Percentiles rank a stretch among this genome's conserved stretches.
Conservation (phyloP, 805 yeast genomes). For the Metschnikowia santaceciliae region DNA sequence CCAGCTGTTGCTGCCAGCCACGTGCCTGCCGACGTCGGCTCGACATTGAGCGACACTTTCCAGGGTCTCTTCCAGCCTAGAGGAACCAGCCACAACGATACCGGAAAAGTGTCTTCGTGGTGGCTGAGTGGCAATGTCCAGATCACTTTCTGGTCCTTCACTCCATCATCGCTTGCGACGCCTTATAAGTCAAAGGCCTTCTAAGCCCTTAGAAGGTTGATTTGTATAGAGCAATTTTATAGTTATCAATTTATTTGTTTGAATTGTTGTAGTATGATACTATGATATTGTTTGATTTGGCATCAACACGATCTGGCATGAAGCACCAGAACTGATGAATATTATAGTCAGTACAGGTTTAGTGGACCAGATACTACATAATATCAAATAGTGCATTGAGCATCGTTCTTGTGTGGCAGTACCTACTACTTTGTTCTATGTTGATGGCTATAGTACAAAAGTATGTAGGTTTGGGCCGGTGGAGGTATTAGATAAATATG, state of each 20-base stretch:
- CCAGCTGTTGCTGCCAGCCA: slow-evolving; percentile 82
- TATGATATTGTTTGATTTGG: neutral
- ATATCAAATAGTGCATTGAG: too few relatives aligned
- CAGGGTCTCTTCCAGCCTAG: slow-evolving; percentile 89
- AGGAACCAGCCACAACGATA: slow-evolving; percentile 75
- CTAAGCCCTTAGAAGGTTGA: slow-evolving; percentile 4
- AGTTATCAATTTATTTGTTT: neutral
- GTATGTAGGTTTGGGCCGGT: too few relatives aligned
- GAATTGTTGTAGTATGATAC: neutral
- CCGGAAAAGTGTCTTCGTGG: slow-evolving; percentile 45
- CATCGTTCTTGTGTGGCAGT: too few relatives aligned
- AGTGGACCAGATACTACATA: too few relatives aligned
- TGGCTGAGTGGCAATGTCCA: slow-evolving; percentile 20
- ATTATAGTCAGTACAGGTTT: neutral
- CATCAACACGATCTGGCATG: too few relatives aligned
- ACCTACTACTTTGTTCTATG: too few relatives aligned
- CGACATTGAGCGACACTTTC: slow-evolving; percentile 33
- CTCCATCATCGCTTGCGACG: slow-evolving; percentile 49
- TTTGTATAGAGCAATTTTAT: neutral
- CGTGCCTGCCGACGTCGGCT: slow-evolving; percentile 38
- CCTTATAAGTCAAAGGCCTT: slow-evolving; percentile 53
- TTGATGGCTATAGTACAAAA: too few relatives aligned
- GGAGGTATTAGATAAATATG: too few relatives aligned
- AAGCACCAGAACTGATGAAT: neutral
- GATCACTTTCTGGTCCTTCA: slow-evolving; percentile 47